Evolutionary conservation across 768 basidiomycete genomes (phyloP).

Genomic region (Pulveroboletus ravenelii): DNA sequence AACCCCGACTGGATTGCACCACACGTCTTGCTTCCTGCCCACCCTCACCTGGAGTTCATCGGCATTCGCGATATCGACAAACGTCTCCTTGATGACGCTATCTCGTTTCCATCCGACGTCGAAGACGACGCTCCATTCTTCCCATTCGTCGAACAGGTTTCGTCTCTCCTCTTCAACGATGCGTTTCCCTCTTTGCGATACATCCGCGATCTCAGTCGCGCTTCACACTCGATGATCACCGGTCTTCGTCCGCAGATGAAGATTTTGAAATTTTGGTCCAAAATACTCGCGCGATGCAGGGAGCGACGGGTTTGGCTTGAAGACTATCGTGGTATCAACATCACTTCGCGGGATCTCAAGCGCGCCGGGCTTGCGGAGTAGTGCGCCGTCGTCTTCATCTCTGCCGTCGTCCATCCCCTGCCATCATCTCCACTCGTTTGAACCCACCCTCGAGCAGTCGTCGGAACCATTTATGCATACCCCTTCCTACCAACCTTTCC

Average conservation of each 20-base stretch:
- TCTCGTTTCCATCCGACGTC: constrained; percentile 29
- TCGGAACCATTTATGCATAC: constrained; percentile 18
- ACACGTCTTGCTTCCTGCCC: constrained; percentile 63
- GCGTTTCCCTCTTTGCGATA: constrained; percentile 60
- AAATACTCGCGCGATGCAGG: constrained; percentile 46
- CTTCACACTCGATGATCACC: constrained; percentile 51
- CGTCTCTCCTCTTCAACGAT: constrained; percentile 48
- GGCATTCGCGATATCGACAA: constrained; percentile 70
- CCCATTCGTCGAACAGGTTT: constrained; percentile 60
- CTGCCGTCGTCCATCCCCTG: not conserved
- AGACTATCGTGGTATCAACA: constrained; percentile 57
- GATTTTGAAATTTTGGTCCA: constrained; percentile 46
- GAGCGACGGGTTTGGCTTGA: constrained; percentile 59
- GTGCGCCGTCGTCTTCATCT: constrained; percentile 1
- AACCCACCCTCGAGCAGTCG: not conserved
- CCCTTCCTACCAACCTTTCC: constrained; percentile 5
- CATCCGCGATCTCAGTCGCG: constrained; percentile 61
- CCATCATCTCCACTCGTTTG: not conserved
- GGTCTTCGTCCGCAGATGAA: constrained; percentile 29
- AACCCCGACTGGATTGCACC: constrained; percentile 78
- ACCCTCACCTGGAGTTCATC: constrained; percentile 58
- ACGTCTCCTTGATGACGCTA: constrained; percentile 46
- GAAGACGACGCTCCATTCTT: constrained; percentile 53
- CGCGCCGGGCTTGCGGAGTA: constrained; percentile 29
- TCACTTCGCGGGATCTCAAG: constrained; percentile 43